Conservation (phyloP, 1,284 basidiomycete genomes). For the Athelia psychrophila region DNA sequence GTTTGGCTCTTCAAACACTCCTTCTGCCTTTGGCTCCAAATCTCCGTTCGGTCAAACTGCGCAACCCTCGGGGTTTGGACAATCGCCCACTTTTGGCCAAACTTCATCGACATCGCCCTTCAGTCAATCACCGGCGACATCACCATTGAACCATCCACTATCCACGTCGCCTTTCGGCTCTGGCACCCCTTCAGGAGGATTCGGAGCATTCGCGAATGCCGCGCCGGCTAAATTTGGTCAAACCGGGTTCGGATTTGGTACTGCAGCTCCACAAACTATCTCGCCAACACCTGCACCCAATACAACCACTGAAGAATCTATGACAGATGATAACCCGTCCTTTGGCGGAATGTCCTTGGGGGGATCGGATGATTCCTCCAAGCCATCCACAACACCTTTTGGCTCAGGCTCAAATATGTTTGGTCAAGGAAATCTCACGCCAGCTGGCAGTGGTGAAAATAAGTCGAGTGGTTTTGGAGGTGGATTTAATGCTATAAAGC, state of each 20-base stretch:
- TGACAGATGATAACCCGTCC: slow-evolving; percentile 31
- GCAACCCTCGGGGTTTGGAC: slow-evolving; percentile 16
- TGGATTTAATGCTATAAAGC: slow-evolving; percentile 26
- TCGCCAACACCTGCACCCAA: slow-evolving; percentile 7
- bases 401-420: slow-evolving; percentile 18
- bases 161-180: slow-evolving; percentile 16
- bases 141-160: slow-evolving; percentile 13
- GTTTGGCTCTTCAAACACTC: background rate
- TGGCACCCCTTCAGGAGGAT: slow-evolving; percentile 18
- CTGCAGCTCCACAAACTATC: slow-evolving; percentile 1
- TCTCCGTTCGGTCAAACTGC: slow-evolving; percentile 14
- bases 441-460: slow-evolving; percentile 4
- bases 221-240: slow-evolving; percentile 32
- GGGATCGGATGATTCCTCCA: slow-evolving; percentile 15
- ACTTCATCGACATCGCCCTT: slow-evolving; percentile 12
- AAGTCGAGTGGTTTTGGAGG: slow-evolving; percentile 9
- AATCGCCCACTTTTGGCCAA: slow-evolving; percentile 8
- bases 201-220: slow-evolving; percentile 27
- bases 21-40: slow-evolving; percentile 15
- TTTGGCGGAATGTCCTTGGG: slow-evolving; percentile 37
- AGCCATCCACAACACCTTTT: slow-evolving; percentile 23
- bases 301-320: slow-evolving; percentile 29
- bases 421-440: slow-evolving; percentile 1
- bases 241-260: slow-evolving; percentile 22
- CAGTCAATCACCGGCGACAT: slow-evolving; percentile 14